These are phyloP conservation scores for Macrophomina pseudophaseolina DNA, from an alignment of 2,329 filamentous ascomycete genomes.

Conservation along the genomic window DNA sequence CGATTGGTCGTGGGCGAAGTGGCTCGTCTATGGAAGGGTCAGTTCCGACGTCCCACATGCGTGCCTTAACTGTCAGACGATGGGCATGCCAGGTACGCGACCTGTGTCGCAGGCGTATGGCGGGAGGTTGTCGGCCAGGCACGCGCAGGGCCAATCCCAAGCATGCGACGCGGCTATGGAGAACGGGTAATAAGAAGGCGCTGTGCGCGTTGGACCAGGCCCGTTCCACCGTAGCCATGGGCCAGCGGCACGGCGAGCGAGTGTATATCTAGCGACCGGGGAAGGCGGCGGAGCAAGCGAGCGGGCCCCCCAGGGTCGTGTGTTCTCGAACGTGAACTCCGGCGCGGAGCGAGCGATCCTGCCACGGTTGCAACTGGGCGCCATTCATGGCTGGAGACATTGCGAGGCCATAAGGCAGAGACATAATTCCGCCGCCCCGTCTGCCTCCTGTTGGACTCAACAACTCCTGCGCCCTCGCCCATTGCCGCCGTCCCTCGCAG, in stretches of 20 bases:
- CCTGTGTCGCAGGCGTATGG: not conserved
- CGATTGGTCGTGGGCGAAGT: not conserved
- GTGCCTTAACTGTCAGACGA: slow-evolving; percentile 8
- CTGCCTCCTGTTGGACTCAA: not conserved
- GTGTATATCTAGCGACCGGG: not conserved
- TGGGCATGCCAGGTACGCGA: slow-evolving; percentile 20
- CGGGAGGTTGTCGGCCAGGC: not conserved
- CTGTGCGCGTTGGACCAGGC: not conserved
- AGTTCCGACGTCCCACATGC: slow-evolving; percentile 4
- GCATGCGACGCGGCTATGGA: not conserved
- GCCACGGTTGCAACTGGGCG: not conserved
- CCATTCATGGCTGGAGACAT: not conserved
- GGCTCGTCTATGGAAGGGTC: not conserved
- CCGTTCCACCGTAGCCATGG: not conserved
- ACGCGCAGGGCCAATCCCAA: not conserved
- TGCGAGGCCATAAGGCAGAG: not conserved
- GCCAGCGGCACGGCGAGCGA: not conserved
- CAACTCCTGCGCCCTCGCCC: slow-evolving; percentile 6
- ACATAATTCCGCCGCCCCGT: not conserved
- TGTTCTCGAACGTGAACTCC: not conserved
- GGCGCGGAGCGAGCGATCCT: not conserved
- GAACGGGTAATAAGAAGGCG: not conserved
- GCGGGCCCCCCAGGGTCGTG: not conserved
- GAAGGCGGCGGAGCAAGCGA: not conserved
- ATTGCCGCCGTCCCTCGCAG: slow-evolving; percentile 15